These are phyloP conservation scores for Nissolia schottii DNA, from an alignment of 306 rosid species.

Conservation along the genomic window DNA sequence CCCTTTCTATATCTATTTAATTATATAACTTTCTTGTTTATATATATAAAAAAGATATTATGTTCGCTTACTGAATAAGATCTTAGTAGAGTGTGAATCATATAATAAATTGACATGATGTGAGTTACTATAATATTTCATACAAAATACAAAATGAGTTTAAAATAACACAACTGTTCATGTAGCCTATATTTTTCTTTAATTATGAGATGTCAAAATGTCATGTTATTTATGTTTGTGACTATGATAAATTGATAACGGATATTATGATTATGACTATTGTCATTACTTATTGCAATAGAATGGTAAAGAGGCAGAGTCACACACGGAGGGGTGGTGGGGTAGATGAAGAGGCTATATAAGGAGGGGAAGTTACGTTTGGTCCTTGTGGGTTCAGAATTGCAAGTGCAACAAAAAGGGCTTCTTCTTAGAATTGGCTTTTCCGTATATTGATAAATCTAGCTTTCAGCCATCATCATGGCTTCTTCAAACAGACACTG, in stretches of 20 bases:
- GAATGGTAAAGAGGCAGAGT: constrained; percentile 6
- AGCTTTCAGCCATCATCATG: constrained; percentile 52
- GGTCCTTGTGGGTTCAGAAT: constrained; percentile 27
- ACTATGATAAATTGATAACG: constrained; percentile 1
- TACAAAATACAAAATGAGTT: too few species aligned
- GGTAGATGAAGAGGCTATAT: constrained; percentile 77
- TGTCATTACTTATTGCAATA: constrained; percentile 7
- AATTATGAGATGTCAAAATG: background rate
- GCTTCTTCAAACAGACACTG: constrained; percentile 98
- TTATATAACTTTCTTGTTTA: background rate
- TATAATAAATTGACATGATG: too few species aligned
- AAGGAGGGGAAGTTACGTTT: constrained; percentile 45
- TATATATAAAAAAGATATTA: too few species aligned
- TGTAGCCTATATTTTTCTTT: background rate
- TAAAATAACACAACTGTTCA: too few species aligned
- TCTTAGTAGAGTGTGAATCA: too few species aligned
- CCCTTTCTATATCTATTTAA: constrained; percentile 22
- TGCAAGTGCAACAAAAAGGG: constrained; percentile 45
- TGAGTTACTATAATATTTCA: too few species aligned
- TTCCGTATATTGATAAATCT: constrained; percentile 27
- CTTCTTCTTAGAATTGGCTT: constrained; percentile 29
- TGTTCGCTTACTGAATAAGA: too few species aligned
- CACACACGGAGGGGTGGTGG: background rate
- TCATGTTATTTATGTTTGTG: background rate
- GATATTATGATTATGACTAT: background rate